Percentiles rank a stretch among this genome's conserved stretches.
Conservation (phyloP, 306 rosid genomes). For the Castanea crenata region DNA sequence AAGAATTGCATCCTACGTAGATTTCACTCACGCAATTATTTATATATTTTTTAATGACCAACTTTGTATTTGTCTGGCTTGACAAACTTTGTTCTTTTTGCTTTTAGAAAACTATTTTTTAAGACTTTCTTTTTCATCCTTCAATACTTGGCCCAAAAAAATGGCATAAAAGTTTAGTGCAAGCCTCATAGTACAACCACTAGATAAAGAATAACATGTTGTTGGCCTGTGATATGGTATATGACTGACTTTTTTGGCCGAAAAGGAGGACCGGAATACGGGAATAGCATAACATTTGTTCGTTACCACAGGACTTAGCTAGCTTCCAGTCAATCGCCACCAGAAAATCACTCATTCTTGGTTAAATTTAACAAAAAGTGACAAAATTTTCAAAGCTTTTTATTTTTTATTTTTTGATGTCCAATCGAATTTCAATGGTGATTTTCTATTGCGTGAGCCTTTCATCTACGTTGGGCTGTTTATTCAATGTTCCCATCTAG, state of each 20-base stretch:
- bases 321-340: not conserved
- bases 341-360: not conserved
- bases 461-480: not conserved
- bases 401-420: not conserved
- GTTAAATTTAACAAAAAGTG: too few species aligned
- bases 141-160: too few species aligned
- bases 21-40: not conserved
- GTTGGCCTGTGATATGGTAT: too few species aligned
- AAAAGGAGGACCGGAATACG: not conserved
- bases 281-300: too few species aligned
- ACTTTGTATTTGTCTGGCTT: too few species aligned
- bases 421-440: not conserved
- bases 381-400: not conserved
- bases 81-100: too few species aligned
- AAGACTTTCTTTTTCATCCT: too few species aligned
- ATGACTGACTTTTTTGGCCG: not conserved
- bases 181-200: not conserved
- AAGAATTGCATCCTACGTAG: not conserved
- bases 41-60: too few species aligned
- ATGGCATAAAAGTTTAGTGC: too few species aligned
- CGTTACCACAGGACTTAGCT: not conserved
- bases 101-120: too few species aligned
- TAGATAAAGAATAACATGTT: too few species aligned
- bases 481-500: constrained; percentile 9
- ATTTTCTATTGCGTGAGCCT: not conserved